Evolutionary conservation across 2,329 filamentous ascomycete genomes (phyloP).

Genomic region (Pyrenophora teres): DNA sequence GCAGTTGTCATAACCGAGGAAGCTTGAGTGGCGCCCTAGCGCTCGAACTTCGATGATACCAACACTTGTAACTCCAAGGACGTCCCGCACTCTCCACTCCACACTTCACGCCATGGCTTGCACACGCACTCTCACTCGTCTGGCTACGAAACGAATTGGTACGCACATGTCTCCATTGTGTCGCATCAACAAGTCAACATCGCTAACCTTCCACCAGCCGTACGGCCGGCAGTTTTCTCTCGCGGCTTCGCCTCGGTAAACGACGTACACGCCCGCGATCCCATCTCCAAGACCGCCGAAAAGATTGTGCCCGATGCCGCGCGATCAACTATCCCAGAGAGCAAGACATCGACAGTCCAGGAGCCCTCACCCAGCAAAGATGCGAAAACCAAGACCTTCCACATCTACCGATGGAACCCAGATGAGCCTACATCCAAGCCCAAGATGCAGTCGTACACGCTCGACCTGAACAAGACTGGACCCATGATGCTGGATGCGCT

Average conservation of each 20-base stretch:
- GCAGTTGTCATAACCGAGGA: conserved; percentile 21
- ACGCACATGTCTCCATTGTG: conserved; percentile 17
- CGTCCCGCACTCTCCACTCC: conserved; percentile 35
- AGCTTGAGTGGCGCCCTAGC: conserved; percentile 17
- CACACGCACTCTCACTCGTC: conserved; percentile 46
- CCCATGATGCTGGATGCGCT: conserved; percentile 98
- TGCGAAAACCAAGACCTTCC: conserved; percentile 85
- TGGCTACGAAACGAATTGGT: conserved; percentile 46
- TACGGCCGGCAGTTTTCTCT: conserved; percentile 44
- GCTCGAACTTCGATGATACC: conserved; percentile 31
- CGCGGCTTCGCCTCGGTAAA: conserved; percentile 47
- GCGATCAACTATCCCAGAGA: conserved; percentile 49
- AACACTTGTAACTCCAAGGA: conserved; percentile 25
- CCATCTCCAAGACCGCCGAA: conserved; percentile 40
- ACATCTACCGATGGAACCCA: conserved; percentile 98
- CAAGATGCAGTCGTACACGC: conserved; percentile 89
- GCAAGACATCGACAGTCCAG: conserved; percentile 63
- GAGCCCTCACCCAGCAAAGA: conserved; percentile 63
- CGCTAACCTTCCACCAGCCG: conserved; percentile 38
- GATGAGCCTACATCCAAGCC: conserved; percentile 92
- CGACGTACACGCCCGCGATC: conserved; percentile 40
- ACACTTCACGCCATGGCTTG: conserved; percentile 43
- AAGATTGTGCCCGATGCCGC: conserved; percentile 34
- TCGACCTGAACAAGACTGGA: conserved; percentile 98
- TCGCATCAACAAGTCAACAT: conserved; percentile 24